Evolutionary conservation across 805 yeast genomes (phyloP), one percentile per base, ranked within the genome.

Genomic region (Pichia nanzhaoensis): DNA sequence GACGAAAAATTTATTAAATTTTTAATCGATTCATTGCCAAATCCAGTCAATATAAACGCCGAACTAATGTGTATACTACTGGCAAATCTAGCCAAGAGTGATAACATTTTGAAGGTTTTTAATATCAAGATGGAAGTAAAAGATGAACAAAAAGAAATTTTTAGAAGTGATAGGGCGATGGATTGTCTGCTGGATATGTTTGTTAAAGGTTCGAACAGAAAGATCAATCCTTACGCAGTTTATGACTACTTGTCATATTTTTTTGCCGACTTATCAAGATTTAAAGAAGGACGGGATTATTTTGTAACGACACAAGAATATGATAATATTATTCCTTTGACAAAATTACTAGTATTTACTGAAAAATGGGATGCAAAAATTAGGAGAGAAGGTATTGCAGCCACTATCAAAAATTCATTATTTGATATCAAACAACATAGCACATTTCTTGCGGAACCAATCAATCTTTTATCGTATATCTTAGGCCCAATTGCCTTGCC

Each of bases 341-440:
- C 89, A n/a, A 87, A 87, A 59, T 64, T 89, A 22, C 69, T 86
- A 48, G 93, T 80, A 0, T 89, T 88, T 65, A 84, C 96, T 4
- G 90, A 86, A 58, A 78, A 80, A 56, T 84, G 80, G 53, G 90
- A 84, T 57, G 72, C 86, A 13, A 78, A 78, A 55, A 77, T 78
- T 21, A 80, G 98, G 67, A 76, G 98, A 65, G 90, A 84, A 60
- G 97, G 96, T 58, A 90, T 87, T 33, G 95, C 95, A 1, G 84
- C 95, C 5, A 84, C 96, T 2, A 85, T 93, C 54, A 91, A 93
- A 62, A 91, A 91, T 64, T 77, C 91, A 0, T 67, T 91, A 41
- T 91, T 91, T 57, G 96, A 90, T 58, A 70, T 85, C 1, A 77
- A 79, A 34, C 64, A 76, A 31, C 98, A 91, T 59, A 65, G 65